Percentiles rank a stretch among this genome's conserved stretches.
Conservation (phyloP, 257 asterid species). For the Anisodus tanguticus region DNA sequence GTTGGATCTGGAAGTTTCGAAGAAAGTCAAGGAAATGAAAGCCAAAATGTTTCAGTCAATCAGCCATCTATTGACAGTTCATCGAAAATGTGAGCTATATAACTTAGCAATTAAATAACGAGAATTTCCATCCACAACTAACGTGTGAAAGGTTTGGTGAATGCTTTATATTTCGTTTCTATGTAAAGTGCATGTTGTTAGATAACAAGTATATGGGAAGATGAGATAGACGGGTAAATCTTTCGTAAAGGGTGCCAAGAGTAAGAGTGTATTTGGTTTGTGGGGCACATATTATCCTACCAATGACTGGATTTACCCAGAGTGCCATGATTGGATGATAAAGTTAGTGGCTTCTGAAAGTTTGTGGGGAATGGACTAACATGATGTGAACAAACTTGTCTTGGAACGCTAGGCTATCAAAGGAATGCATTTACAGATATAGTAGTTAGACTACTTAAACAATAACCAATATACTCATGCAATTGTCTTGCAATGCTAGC, state of each 20-base stretch:
- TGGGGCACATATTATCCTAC: neutral
- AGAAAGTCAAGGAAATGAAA: conserved; percentile 44
- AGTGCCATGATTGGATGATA: neutral
- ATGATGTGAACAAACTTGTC: neutral
- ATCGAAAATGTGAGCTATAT: conserved; percentile 43
- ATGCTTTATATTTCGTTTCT: neutral
- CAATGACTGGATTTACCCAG: conserved; percentile 11
- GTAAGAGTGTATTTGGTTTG: neutral
- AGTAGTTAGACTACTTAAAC: neutral
- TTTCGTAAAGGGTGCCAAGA: neutral
- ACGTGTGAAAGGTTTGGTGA: neutral
- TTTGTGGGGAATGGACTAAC: neutral
- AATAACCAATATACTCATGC: neutral
- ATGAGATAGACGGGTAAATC: neutral
- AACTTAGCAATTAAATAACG: neutral
- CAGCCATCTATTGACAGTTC: conserved; percentile 42
- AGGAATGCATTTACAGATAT: neutral
- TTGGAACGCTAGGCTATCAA: neutral
- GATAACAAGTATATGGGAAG: neutral
- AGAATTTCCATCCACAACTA: neutral
- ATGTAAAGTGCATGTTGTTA: neutral
- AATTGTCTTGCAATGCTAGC: neutral
- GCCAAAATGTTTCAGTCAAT: neutral
- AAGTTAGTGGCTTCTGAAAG: conserved; percentile 16
- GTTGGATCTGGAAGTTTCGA: conserved; percentile 63